A percentile compares a stretch with the other conserved stretches of the same genome.
These are phyloP conservation scores for Penicillium sp. DNA, from an alignment of 2,329 filamentous ascomycete genomes.

Conservation along the genomic window DNA sequence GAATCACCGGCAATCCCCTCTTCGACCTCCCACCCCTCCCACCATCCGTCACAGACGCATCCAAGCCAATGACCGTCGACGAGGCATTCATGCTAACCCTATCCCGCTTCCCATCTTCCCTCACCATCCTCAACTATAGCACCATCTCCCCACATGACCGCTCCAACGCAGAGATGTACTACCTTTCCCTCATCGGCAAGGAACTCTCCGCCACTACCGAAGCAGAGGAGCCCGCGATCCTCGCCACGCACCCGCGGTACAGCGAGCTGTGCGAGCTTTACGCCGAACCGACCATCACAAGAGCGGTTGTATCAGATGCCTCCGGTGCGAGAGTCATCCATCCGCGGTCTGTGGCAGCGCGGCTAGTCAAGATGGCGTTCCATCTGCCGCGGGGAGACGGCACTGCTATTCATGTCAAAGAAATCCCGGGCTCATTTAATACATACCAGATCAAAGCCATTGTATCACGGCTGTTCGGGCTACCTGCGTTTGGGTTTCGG, in stretches of 20 bases:
- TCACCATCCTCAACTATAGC: slow-evolving; percentile 62
- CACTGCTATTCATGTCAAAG: slow-evolving; percentile 42
- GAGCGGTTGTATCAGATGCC: slow-evolving; percentile 45
- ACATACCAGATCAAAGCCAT: slow-evolving; percentile 80
- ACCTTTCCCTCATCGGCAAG: slow-evolving; percentile 77
- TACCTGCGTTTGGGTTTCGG: slow-evolving; percentile 62
- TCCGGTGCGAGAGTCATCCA: slow-evolving; percentile 50
- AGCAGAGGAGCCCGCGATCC: slow-evolving; percentile 53
- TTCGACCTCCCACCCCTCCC: slow-evolving; percentile 55
- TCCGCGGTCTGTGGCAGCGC: slow-evolving; percentile 76
- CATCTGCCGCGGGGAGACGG: slow-evolving; percentile 43
- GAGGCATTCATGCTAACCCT: slow-evolving; percentile 88
- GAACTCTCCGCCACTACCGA: slow-evolving; percentile 57
- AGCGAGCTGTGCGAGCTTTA: slow-evolving; percentile 71
- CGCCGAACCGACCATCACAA: slow-evolving; percentile 65
- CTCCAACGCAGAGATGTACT: slow-evolving; percentile 88
- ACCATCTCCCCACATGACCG: slow-evolving; percentile 71
- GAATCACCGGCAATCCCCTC: slow-evolving; percentile 82
- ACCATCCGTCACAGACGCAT: slow-evolving; percentile 30
- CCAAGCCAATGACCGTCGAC: slow-evolving; percentile 56
- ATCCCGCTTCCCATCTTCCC: slow-evolving; percentile 62
- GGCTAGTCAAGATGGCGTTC: slow-evolving; percentile 65
- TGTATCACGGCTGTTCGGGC: slow-evolving; percentile 66
- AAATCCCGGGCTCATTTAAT: slow-evolving; percentile 72
- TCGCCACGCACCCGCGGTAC: slow-evolving; percentile 69